These are phyloP conservation scores for Hypoxylon rubiginosum DNA, from an alignment of 2,329 filamentous ascomycete genomes.

Conservation along the genomic window DNA sequence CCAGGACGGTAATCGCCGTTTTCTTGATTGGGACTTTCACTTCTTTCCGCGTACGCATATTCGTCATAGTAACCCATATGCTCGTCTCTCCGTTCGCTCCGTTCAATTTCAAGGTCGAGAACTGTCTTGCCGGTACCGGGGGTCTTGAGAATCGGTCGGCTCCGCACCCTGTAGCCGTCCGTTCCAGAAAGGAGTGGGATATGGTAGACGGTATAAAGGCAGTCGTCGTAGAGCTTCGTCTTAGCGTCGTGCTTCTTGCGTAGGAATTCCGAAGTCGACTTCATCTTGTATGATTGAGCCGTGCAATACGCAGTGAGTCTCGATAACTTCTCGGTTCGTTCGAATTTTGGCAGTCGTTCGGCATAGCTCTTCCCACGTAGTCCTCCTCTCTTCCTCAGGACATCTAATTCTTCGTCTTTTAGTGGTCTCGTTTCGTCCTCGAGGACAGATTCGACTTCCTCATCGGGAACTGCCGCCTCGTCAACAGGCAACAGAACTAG, in stretches of 20 bases:
- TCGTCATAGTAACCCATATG: slow-evolving; percentile 92
- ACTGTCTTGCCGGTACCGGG: slow-evolving; percentile 91
- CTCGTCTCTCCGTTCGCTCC: slow-evolving; percentile 89
- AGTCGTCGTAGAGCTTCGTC: slow-evolving; percentile 98
- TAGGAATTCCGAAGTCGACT: slow-evolving; percentile 88
- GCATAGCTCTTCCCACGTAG: slow-evolving; percentile 89
- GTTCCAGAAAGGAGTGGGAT: slow-evolving; percentile 86
- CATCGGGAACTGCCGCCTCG: slow-evolving; percentile 69
- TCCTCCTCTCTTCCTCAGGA: slow-evolving; percentile 72
- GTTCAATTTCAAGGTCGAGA: slow-evolving; percentile 94
- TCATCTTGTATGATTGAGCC: slow-evolving; percentile 91
- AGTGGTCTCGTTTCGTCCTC: slow-evolving; percentile 71
- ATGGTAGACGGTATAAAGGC: slow-evolving; percentile 95
- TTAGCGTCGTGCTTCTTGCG: slow-evolving; percentile 88
- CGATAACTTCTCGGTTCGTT: slow-evolving; percentile 87
- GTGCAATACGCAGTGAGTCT: slow-evolving; percentile 97
- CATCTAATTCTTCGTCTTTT: slow-evolving; percentile 75
- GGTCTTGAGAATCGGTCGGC: slow-evolving; percentile 91
- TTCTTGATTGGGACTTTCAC: slow-evolving; percentile 45
- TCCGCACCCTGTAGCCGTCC: slow-evolving; percentile 89
- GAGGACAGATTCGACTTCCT: slow-evolving; percentile 65
- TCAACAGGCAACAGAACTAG: slow-evolving; percentile 87
- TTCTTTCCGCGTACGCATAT: slow-evolving; percentile 68
- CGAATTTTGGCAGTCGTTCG: slow-evolving; percentile 89
- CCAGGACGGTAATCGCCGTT: slow-evolving; percentile 41